Evolutionary conservation across 441 rosid genomes (phyloP), one percentile per base, ranked within the genome.

Genomic region (Arabidopsis hybrid): DNA sequence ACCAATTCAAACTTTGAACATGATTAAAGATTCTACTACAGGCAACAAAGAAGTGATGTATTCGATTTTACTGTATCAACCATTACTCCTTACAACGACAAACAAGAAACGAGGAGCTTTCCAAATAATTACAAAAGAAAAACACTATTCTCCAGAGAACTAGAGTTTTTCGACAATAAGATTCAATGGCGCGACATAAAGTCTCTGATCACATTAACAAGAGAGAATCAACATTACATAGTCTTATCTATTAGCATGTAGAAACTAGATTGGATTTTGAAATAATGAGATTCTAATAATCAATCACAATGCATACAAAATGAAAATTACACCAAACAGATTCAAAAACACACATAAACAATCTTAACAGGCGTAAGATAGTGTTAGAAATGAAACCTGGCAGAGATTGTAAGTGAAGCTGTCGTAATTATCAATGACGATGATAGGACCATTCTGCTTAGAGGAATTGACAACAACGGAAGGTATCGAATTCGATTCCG

Each of bases 361-460:
- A 21, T 21, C 26, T 21, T 21, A 21, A 21, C 26, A 21, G 26
- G 1, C 1, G 26, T 21, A 21, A 51, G n/a, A 16, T 32, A 31
- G 26, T 21, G 10, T 49, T 57, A 4, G 11, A 39, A 39, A 46
- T 17, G 16, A 62, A 60, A 95, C 96, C 97, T 95, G 97, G 47
- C 98, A 93, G 69, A 95, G 95, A 83, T 91, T 93, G 77, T 91
- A 91, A 21, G 98, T 95, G 81, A 95, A 95, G 81, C 98, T 95
- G 67, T 95, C 97, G 80, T 93, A 91, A 81, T 95, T 93, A 80
- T 93, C 99, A 67, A 93, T 87, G 45, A 95, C 97, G 60, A 95
- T 62, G 47, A 91, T 83, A 34, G 99, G 95, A 69, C 82, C 78
- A 42, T 58, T 77, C 72, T 73, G 56, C 77, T 78, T 78, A 26